A percentile compares a stretch with the other conserved stretches of the same genome.
Evolutionary conservation across 192 early-diverging fungal species (phyloP).

Genomic region (Coemansia sp.): DNA sequence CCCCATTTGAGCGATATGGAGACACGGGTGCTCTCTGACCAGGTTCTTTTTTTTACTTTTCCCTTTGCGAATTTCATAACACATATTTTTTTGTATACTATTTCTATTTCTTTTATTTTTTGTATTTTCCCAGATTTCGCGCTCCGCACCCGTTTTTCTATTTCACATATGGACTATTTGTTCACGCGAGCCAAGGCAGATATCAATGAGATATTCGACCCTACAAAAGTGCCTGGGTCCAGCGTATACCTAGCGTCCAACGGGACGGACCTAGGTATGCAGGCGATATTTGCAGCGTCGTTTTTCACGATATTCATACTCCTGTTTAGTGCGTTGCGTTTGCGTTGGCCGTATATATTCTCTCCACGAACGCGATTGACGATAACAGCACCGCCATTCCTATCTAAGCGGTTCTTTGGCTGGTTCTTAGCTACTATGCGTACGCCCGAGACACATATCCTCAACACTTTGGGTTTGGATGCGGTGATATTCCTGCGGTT

Average conservation of each 20-base stretch:
- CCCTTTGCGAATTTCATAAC: not conserved
- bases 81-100: constrained; percentile 2
- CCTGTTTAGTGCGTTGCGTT: constrained; percentile 41
- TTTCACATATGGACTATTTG: not conserved
- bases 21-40: not conserved
- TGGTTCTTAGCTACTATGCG: constrained; percentile 55
- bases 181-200: constrained; percentile 22
- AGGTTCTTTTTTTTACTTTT: not conserved
- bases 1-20: not conserved
- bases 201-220: constrained; percentile 50
- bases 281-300: constrained; percentile 49
- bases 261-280: constrained; percentile 54
- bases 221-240: constrained; percentile 52
- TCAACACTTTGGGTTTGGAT: constrained; percentile 58
- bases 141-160: not conserved
- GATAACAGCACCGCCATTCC: constrained; percentile 47
- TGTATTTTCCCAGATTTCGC: not conserved
- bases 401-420: constrained; percentile 49
- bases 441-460: constrained; percentile 57
- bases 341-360: constrained; percentile 55
- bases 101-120: not conserved
- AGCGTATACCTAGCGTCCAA: constrained; percentile 54
- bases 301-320: constrained; percentile 44
- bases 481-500: constrained; percentile 58
- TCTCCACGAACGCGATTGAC: constrained; percentile 56